These are phyloP conservation scores for Termitomyces sp. DNA, from an alignment of 768 basidiomycete genomes.

Conservation along the genomic window DNA sequence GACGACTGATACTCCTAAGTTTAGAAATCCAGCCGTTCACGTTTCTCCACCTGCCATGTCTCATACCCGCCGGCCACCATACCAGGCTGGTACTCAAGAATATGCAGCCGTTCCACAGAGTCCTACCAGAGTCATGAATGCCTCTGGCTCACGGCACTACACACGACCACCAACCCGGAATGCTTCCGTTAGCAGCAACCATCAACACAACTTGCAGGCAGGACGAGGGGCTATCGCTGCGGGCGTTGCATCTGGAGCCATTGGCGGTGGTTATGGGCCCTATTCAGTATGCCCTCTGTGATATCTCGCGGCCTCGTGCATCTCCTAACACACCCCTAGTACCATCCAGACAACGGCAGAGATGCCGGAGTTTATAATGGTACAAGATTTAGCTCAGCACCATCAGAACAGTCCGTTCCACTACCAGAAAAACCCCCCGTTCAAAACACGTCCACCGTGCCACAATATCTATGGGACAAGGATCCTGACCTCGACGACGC, in stretches of 20 bases:
- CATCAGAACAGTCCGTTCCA: constrained; percentile 34
- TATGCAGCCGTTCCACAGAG: constrained; percentile 70
- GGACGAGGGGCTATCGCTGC: constrained; percentile 61
- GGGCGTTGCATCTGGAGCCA: constrained; percentile 75
- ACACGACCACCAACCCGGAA: constrained; percentile 21
- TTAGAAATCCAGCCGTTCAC: constrained; percentile 9
- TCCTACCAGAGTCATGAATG: constrained; percentile 32
- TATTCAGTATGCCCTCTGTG: constrained; percentile 61
- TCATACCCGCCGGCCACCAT: constrained; percentile 33
- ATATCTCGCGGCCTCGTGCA: constrained; percentile 1
- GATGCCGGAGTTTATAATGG: constrained; percentile 42
- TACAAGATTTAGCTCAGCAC: constrained; percentile 54
- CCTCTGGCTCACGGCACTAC: constrained; percentile 18
- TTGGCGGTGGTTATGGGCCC: constrained; percentile 81
- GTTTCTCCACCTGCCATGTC: constrained; percentile 30
- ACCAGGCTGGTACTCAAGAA: constrained; percentile 42
- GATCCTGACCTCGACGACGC: constrained; percentile 89
- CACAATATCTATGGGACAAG: constrained; percentile 74
- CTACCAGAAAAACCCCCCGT: constrained; percentile 28
- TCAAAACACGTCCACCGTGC: constrained; percentile 57
- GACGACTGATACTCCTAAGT: constrained; percentile 2
- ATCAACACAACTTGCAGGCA: constrained; percentile 26
- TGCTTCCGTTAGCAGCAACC: constrained; percentile 20
- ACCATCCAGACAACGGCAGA: constrained; percentile 47
- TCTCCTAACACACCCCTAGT: constrained; percentile 33